A percentile compares a stretch with the other conserved stretches of the same genome.
Evolutionary conservation across 176 grass and related monocot genomes (phyloP).

Genomic region (Tillandsia fasciculata): DNA sequence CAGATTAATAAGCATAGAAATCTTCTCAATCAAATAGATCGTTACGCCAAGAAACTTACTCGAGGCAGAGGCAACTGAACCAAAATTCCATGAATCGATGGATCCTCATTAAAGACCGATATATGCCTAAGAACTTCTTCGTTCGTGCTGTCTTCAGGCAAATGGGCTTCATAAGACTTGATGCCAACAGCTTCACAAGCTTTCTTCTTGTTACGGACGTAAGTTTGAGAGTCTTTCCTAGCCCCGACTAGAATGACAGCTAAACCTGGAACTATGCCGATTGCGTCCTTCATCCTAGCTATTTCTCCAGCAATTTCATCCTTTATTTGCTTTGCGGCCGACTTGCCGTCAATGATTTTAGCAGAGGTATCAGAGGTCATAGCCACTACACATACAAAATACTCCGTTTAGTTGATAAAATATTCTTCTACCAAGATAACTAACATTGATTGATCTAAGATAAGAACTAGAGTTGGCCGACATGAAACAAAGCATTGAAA

Average conservation of each 20-base stretch:
- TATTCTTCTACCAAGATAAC: background rate
- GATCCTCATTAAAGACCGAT: conserved; percentile 56
- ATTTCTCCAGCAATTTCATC: conserved; percentile 55
- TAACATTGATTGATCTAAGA: background rate
- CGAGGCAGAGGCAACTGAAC: conserved; percentile 85
- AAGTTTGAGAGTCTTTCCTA: conserved; percentile 88
- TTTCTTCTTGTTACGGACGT: conserved; percentile 92
- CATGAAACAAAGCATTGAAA: background rate
- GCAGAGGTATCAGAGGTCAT: conserved; percentile 25
- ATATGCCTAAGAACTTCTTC: conserved; percentile 71
- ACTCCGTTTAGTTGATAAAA: background rate
- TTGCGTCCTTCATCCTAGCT: conserved; percentile 52
- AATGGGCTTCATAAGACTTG: conserved; percentile 66
- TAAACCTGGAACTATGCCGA: conserved; percentile 57
- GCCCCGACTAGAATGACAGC: conserved; percentile 74
- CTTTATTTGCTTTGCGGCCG: conserved; percentile 67
- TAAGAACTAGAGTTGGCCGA: background rate
- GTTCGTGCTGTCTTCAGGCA: conserved; percentile 69
- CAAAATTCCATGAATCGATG: conserved; percentile 80
- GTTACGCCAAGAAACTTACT: conserved; percentile 30
- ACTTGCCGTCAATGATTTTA: conserved; percentile 75
- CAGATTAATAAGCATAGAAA: background rate
- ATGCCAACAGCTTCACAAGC: conserved; percentile 77
- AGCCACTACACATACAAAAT: conserved; percentile 23
- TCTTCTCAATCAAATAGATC: background rate